Evolutionary conservation across 345 rosid species (phyloP).

Genomic region (Sapria himalayana): DNA sequence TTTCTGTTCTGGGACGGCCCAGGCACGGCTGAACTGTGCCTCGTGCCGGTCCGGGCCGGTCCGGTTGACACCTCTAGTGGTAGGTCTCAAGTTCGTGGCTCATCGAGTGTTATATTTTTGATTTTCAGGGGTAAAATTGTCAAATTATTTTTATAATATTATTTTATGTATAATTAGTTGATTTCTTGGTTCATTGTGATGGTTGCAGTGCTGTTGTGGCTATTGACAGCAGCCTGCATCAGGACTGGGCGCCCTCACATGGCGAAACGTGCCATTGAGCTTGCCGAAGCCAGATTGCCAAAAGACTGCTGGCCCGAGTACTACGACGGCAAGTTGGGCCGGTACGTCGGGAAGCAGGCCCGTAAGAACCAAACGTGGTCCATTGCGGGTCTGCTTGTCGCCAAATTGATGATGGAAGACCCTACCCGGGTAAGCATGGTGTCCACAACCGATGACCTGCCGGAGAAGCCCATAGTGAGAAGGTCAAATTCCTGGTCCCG

Average conservation of each 20-base stretch:
- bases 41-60: too few relatives aligned
- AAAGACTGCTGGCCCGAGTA: conserved; percentile 89
- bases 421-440: conserved; percentile 89
- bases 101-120: too few relatives aligned
- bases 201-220: conserved; percentile 69
- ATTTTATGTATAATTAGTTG: too few relatives aligned
- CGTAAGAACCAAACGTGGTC: conserved; percentile 86
- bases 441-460: conserved; percentile 70
- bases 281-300: conserved; percentile 48
- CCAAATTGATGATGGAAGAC: conserved; percentile 91
- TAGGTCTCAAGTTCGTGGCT: too few relatives aligned
- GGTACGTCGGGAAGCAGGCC: conserved; percentile 75
- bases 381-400: conserved; percentile 73
- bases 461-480: conserved; percentile 49
- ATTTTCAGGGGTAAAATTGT: not conserved
- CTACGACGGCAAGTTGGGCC: conserved; percentile 83
- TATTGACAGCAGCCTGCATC: conserved; percentile 71
- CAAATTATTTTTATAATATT: too few relatives aligned
- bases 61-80: too few relatives aligned
- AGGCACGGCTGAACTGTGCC: too few relatives aligned
- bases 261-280: conserved; percentile 67
- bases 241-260: conserved; percentile 89
- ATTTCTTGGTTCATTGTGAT: conserved; percentile 5
- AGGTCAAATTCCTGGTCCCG: conserved; percentile 54
- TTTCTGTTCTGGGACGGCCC: too few relatives aligned